Evolutionary conservation across 2,329 filamentous ascomycete species (phyloP).

Genomic region (Phaeosphaeriaceae sp.): DNA sequence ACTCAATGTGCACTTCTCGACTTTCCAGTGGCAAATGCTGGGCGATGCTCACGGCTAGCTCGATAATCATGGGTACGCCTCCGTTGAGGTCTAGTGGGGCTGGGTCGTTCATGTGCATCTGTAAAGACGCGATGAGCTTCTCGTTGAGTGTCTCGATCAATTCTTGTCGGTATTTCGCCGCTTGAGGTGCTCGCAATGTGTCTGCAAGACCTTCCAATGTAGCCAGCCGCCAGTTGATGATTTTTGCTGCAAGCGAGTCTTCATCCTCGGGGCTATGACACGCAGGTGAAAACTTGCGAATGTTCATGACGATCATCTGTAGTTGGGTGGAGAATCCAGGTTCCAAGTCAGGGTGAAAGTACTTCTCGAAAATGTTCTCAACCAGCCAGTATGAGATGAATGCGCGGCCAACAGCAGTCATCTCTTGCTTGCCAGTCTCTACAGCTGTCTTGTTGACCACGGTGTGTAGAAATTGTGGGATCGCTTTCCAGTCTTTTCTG

Average conservation of each 20-base stretch:
- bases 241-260: conserved; percentile 84
- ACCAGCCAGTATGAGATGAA: conserved; percentile 89
- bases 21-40: conserved; percentile 89
- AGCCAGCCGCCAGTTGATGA: conserved; percentile 91
- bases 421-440: conserved; percentile 90
- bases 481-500: conserved; percentile 86
- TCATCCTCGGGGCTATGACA: conserved; percentile 83
- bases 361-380: conserved; percentile 88
- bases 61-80: conserved; percentile 89
- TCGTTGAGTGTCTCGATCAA: conserved; percentile 67
- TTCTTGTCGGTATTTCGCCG: conserved; percentile 69
- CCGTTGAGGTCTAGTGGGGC: conserved; percentile 83
- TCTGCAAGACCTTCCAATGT: conserved; percentile 90
- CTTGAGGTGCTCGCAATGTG: conserved; percentile 69
- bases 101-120: conserved; percentile 77
- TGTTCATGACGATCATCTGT: conserved; percentile 86
- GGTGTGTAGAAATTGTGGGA: conserved; percentile 80
- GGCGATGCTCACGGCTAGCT: conserved; percentile 85
- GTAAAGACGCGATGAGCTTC: conserved; percentile 73
- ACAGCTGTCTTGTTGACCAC: conserved; percentile 87
- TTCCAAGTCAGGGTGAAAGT: conserved; percentile 91
- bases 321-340: conserved; percentile 76
- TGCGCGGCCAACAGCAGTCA: conserved; percentile 92
- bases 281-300: conserved; percentile 77
- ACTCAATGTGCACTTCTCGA: conserved; percentile 86